These are phyloP conservation scores for Trichaptum fuscoviolaceum DNA, from an alignment of 768 basidiomycete species.

Conservation along the genomic window DNA sequence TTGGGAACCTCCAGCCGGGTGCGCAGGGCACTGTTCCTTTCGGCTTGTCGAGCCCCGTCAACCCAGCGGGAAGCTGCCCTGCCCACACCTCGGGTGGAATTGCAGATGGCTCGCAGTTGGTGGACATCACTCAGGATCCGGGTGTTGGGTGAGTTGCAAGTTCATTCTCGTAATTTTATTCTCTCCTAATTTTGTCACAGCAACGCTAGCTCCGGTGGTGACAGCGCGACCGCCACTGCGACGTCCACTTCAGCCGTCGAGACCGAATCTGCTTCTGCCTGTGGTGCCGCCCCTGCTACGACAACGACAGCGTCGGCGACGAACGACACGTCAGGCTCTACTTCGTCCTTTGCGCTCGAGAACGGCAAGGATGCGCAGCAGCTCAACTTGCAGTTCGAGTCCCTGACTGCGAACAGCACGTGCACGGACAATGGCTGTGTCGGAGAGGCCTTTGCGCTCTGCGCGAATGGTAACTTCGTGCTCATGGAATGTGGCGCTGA, in stretches of 20 bases:
- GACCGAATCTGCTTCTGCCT: not conserved
- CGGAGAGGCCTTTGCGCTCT: constrained; percentile 18
- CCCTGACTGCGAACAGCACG: constrained; percentile 20
- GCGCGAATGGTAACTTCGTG: constrained; percentile 24
- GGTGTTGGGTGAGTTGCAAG: constrained; percentile 19
- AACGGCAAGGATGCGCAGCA: constrained; percentile 18
- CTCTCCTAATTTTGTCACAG: not conserved
- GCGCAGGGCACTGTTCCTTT: constrained; percentile 48
- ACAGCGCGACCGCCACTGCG: not conserved
- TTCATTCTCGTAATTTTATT: not conserved
- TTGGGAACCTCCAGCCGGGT: constrained; percentile 38
- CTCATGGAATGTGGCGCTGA: constrained; percentile 24
- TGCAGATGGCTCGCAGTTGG: constrained; percentile 44
- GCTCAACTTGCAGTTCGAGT: constrained; percentile 18
- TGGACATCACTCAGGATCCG: constrained; percentile 29
- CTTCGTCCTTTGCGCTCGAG: constrained; percentile 5
- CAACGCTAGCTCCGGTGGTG: not conserved
- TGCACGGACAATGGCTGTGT: constrained; percentile 33
- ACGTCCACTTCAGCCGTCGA: not conserved
- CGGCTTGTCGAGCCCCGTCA: constrained; percentile 33
- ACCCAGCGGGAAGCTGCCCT: constrained; percentile 47
- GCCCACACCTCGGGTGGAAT: constrained; percentile 46
- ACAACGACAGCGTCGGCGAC: not conserved
- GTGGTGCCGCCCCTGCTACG: not conserved
- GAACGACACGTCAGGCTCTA: not conserved